Base-by-base conservation (phyloP, 2,329 filamentous ascomycete species). In the Aspergillus ochraceus region DNA sequence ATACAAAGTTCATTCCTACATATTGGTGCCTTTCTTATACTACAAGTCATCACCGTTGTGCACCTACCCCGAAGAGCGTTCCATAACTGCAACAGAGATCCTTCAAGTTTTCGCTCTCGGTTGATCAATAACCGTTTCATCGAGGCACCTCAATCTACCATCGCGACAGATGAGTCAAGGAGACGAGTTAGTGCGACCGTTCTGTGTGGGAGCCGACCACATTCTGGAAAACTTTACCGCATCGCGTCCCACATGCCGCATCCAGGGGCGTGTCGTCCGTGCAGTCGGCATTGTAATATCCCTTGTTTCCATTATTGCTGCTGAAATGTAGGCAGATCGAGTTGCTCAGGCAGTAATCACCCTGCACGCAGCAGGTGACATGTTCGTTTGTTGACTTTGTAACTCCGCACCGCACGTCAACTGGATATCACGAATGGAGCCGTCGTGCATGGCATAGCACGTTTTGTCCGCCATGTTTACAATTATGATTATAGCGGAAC, bases 311-410 rank as follows among this genome's bases (percentile, higher is more conserved):
- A 26, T 56, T 26, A 4, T 3, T 2, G 3, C 30, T 30, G 17
- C 30, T 30, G 17, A 24, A 30, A 26, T 52, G 47, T 6, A 47
- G 12, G 10, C 61, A 63, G 42, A 60, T 56, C 8, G 55, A 60
- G 14, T 62, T 56, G 32, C 55, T 62, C 39, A 60, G 24, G 45
- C 60, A 62, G 24, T 60, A 62, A 52, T 62, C 60, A 4, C 60
- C 60, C 1, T 53, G 50, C 19, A 59, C 58, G 51, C 61, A 63
- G 54, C 61, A 61, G 26, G 24, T 57, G 29, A 60, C 61, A n/a
- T 63, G 50, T 20, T 58, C 55, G n/a, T 60, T 32, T 0, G 52
- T 56, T 39, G 52, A 24, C 12, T 60, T 60, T 6, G 55, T 55
- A 24, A 61, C 53, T 14, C 55, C 58, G 36, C 58, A 61, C 4